phyloP scores from a whole-genome alignment of 1,284 basidiomycete genomes.

The Inonotus obliquus region DNA sequence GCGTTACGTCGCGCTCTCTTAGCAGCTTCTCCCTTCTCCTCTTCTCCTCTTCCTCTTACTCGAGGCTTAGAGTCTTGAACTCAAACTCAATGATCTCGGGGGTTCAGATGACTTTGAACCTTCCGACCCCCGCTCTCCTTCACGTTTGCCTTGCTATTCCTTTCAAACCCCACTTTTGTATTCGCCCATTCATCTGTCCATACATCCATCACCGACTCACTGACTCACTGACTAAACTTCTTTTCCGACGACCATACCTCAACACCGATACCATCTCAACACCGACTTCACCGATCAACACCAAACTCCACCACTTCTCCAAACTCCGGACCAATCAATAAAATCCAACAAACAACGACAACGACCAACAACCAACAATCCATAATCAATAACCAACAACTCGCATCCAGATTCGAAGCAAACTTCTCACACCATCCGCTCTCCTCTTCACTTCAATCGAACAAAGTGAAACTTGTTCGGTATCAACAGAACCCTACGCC shows the following conservation, averaged over 20 bases:
- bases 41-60: not conserved
- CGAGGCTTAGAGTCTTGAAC: not conserved
- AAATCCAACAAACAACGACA: conserved; percentile 14
- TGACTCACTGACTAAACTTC: too few relatives aligned
- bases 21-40: not conserved
- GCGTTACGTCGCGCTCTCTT: not conserved
- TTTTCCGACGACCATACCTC: too few relatives aligned
- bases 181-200: not conserved
- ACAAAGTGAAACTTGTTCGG: conserved; percentile 73
- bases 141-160: not conserved
- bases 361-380: conserved; percentile 10
- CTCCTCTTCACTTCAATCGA: conserved; percentile 46
- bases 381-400: not conserved
- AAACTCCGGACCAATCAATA: too few relatives aligned
- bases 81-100: not conserved
- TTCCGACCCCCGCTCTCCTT: too few relatives aligned
- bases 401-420: conserved; percentile 48
- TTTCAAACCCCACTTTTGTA: not conserved
- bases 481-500: conserved; percentile 91
- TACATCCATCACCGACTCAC: too few relatives aligned
- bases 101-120: not conserved
- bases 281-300: too few relatives aligned
- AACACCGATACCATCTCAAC: too few relatives aligned
- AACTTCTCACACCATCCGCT: conserved; percentile 73
- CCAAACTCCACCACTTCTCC: too few relatives aligned